These are phyloP conservation scores for Globisporangium nodosum DNA, from an alignment of 352 stramenopile genomes.

Conservation along the genomic window DNA sequence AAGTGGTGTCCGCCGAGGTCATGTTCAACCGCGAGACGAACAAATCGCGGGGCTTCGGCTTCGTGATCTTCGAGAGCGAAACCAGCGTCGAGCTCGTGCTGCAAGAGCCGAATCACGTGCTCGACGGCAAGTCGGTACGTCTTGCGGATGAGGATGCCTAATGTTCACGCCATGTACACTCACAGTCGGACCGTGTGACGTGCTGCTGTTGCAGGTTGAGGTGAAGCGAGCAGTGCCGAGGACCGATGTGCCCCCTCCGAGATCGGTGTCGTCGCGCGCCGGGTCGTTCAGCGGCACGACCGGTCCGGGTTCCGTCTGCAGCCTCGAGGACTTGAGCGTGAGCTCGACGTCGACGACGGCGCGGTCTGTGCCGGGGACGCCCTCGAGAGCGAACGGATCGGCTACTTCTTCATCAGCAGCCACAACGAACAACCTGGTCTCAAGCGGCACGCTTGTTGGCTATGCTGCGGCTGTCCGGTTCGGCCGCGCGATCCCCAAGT, in stretches of 20 bases:
- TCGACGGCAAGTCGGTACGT: conserved; percentile 86
- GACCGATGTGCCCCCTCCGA: conserved; percentile 70
- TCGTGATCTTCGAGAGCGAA: conserved; percentile 92
- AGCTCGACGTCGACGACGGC: conserved; percentile 41
- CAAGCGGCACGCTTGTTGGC: conserved; percentile 51
- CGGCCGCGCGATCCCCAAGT: conserved; percentile 34
- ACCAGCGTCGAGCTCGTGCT: conserved; percentile 83
- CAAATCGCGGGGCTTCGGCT: conserved; percentile 92
- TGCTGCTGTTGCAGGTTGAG: conserved; percentile 35
- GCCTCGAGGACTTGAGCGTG: conserved; percentile 57
- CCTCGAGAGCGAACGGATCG: conserved; percentile 38
- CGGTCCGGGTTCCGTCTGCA: conserved; percentile 65
- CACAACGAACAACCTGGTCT: conserved; percentile 29
- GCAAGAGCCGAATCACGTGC: conserved; percentile 85
- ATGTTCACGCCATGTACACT: neutral
- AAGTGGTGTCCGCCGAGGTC: conserved; percentile 90
- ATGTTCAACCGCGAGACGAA: conserved; percentile 96
- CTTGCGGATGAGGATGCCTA: neutral
- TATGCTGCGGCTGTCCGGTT: conserved; percentile 83
- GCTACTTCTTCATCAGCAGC: conserved; percentile 21
- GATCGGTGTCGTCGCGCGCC: conserved; percentile 67
- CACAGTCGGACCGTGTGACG: neutral
- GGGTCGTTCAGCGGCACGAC: conserved; percentile 76
- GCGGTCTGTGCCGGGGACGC: conserved; percentile 47
- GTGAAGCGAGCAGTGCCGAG: conserved; percentile 83